Conservation (phyloP, 345 rosid species). For the Salix koriyanagi region DNA sequence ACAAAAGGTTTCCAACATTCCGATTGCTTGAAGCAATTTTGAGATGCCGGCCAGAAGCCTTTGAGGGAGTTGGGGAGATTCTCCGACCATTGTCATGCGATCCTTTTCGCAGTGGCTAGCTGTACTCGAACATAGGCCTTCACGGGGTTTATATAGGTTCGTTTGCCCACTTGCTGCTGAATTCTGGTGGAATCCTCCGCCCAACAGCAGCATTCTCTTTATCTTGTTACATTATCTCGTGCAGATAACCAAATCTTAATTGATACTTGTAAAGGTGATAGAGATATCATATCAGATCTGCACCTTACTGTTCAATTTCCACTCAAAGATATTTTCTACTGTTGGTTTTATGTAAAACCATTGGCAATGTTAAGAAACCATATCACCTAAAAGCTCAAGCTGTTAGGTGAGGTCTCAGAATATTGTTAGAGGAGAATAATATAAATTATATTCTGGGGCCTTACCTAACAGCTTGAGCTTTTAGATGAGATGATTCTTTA, state of each 20-base stretch:
- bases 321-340: background rate
- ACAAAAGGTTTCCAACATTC: background rate
- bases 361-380: too few species aligned
- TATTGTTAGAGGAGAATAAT: too few species aligned
- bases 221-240: background rate
- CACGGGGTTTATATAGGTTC: background rate
- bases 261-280: background rate
- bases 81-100: background rate
- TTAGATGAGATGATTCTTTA: too few species aligned
- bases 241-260: background rate
- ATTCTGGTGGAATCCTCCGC: background rate
- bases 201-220: background rate
- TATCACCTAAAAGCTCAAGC: too few species aligned
- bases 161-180: background rate
- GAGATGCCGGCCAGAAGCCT: background rate
- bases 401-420: too few species aligned
- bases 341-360: background rate
- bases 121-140: background rate
- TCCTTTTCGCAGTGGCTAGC: too few species aligned
- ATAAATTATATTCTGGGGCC: too few species aligned
- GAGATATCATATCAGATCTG: background rate
- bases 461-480: too few species aligned
- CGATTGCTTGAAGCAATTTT: background rate
- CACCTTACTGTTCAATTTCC: background rate
- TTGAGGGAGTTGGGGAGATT: slow-evolving; percentile 4